Base-by-base conservation (phyloP, 345 rosid species). In the Murraya paniculata region DNA sequence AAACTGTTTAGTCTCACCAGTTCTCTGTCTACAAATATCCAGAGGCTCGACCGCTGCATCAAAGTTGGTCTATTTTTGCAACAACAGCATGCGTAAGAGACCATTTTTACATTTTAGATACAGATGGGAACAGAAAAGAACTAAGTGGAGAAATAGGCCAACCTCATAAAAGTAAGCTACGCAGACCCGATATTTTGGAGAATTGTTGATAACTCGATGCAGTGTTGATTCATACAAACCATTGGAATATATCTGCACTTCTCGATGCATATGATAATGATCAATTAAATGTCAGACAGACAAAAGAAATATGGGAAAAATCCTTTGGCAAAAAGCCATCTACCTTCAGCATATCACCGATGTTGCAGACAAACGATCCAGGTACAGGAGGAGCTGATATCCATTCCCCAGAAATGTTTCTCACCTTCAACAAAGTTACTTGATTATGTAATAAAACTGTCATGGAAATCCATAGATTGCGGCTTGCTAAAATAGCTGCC, bases 311-410 rank as follows among this genome's bases (percentile, higher is more conserved):
- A 45, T 3, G 10, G 36, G 38, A 10, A 64, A 3, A 6, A 14
- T 21, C 7, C 1, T 41, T 65, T 38, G 21, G 8, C 28, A 65
- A 58, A 59, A 66, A 57, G 56, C 64, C 8, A 10, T 33, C 41
- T 82, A 93, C 96, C 99, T 93, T 93, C 72, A 93, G 81, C 98
- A 95, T 95, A 86, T 95, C 96, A 2, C 99, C 94, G 4, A 95
- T 93, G 92, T 91, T 93, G 87, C 98, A 95, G 16, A 93, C 92
- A 81, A 93, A 92, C 24, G 97, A 80, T 77, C 96, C 97, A 0
- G 94, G 93, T 30, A 93, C 82, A 0, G 98, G 97, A n/a, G 90
- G 86, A 53, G 98, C 98, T 10, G 92, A 85, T 79, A 95, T 90
- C 98, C 99, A 95, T 58, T 93, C 93, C 3, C 97, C 98, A 0